Evolutionary conservation across 371 early-diverging fungal genomes (phyloP).

Genomic region (Mortierella sp.): DNA sequence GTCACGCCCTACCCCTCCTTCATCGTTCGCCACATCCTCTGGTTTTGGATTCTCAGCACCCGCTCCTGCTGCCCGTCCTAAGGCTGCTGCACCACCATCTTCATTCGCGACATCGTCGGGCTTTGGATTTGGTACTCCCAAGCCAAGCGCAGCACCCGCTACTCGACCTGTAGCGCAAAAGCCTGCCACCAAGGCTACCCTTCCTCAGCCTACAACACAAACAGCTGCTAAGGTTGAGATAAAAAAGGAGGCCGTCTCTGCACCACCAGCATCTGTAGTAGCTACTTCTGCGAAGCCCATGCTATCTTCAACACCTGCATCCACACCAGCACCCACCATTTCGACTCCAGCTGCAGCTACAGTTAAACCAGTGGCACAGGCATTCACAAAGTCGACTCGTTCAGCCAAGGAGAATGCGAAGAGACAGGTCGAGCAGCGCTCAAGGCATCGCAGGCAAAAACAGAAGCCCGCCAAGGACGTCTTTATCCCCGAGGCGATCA

Average conservation of each 20-base stretch:
- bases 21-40: conserved; percentile 46
- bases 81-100: conserved; percentile 19
- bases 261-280: not conserved
- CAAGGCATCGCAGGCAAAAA: conserved; percentile 31
- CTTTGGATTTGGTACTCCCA: conserved; percentile 14
- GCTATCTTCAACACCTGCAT: not conserved
- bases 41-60: conserved; percentile 41
- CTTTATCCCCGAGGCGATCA: conserved; percentile 87
- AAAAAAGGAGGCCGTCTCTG: not conserved
- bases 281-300: not conserved
- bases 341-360: not conserved
- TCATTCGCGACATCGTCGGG: conserved; percentile 19
- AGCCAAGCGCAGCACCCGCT: conserved; percentile 17
- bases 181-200: conserved; percentile 12
- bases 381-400: conserved; percentile 21
- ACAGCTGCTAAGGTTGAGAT: not conserved
- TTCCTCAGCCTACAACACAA: conserved; percentile 19
- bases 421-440: conserved; percentile 35
- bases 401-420: conserved; percentile 39
- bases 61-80: conserved; percentile 6
- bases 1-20: conserved; percentile 28
- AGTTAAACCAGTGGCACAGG: conserved; percentile 7
- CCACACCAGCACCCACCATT: conserved; percentile 4
- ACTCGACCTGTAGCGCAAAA: conserved; percentile 11
- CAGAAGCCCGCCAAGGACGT: conserved; percentile 70